Percentiles rank a stretch among this genome's conserved stretches.
phyloP scores from a whole-genome alignment of 345 rosid genomes.

The Capsella bursapastoris region DNA sequence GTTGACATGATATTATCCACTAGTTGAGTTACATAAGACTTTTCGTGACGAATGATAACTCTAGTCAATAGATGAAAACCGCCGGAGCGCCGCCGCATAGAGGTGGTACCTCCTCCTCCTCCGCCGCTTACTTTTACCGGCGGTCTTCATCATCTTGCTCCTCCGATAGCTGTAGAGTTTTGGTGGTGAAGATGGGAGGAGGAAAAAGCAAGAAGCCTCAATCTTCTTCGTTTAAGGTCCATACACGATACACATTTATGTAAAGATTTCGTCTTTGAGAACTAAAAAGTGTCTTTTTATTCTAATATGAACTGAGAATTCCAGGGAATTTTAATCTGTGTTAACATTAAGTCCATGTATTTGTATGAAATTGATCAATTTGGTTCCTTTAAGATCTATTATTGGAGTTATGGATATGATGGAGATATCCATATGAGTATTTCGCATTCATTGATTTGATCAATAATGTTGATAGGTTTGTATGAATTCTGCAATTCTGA shows the following conservation, averaged over 20 bases:
- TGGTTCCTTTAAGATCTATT: neutral
- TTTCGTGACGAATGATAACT: conserved; percentile 19
- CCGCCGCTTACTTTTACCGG: conserved; percentile 21
- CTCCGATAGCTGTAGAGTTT: conserved; percentile 38
- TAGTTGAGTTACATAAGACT: conserved; percentile 22
- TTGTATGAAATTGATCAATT: conserved; percentile 10
- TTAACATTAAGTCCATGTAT: neutral
- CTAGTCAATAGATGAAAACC: conserved; percentile 37
- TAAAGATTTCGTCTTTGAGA: conserved; percentile 25
- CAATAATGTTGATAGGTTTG: neutral
- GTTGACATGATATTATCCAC: conserved; percentile 43
- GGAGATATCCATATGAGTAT: neutral
- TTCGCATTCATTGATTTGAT: conserved; percentile 9
- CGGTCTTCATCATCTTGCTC: conserved; percentile 39
- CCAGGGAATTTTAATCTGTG: too few relatives aligned
- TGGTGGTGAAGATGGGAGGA: conserved; percentile 52
- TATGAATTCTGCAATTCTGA: neutral
- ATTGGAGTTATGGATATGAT: neutral
- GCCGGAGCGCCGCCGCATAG: conserved; percentile 45
- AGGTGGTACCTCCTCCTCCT: conserved; percentile 27
- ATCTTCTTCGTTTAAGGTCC: conserved; percentile 54
- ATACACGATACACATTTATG: conserved; percentile 26
- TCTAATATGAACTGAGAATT: neutral
- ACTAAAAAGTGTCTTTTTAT: neutral
- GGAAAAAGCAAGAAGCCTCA: conserved; percentile 55